These are phyloP conservation scores for Elasticomyces elasticus DNA, from an alignment of 495 filamentous ascomycete species.

Conservation along the genomic window DNA sequence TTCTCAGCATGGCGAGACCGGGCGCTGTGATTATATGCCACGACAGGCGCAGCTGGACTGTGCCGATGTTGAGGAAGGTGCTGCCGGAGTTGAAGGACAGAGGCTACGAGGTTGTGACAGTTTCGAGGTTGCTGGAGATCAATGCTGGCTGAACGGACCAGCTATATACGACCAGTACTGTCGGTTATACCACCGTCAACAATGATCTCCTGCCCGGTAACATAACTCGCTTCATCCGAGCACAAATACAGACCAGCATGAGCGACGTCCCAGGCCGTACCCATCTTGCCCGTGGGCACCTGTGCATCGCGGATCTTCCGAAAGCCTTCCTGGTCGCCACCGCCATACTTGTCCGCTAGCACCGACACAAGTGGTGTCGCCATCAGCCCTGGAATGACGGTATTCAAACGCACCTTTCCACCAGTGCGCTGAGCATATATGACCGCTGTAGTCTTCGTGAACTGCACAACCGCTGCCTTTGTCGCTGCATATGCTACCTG, in stretches of 20 bases:
- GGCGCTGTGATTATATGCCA: constrained; percentile 76
- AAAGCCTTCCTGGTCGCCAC: constrained; percentile 17
- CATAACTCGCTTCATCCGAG: constrained; percentile 41
- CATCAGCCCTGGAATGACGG: constrained; percentile 43
- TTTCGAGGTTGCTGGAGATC: constrained; percentile 51
- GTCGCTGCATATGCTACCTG: constrained; percentile 44
- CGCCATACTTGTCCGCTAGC: constrained; percentile 35
- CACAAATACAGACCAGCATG: constrained; percentile 43
- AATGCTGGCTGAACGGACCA: neutral
- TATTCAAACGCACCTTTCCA: constrained; percentile 40
- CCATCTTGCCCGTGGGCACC: constrained; percentile 38
- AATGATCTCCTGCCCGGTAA: constrained; percentile 45
- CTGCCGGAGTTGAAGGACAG: constrained; percentile 56
- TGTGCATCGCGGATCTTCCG: constrained; percentile 14
- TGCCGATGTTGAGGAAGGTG: constrained; percentile 60
- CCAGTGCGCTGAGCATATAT: constrained; percentile 35
- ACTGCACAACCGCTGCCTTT: constrained; percentile 25
- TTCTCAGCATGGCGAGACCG: constrained; percentile 64
- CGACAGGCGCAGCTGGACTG: constrained; percentile 69
- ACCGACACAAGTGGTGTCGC: constrained; percentile 39
- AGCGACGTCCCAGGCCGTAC: constrained; percentile 43
- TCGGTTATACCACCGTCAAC: constrained; percentile 40
- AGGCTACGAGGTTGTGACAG: constrained; percentile 58
- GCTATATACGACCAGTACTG: neutral
- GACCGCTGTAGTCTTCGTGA: constrained; percentile 42